phyloP scores from a whole-genome alignment of 768 basidiomycete genomes.

The Tephrocybe rancida region DNA sequence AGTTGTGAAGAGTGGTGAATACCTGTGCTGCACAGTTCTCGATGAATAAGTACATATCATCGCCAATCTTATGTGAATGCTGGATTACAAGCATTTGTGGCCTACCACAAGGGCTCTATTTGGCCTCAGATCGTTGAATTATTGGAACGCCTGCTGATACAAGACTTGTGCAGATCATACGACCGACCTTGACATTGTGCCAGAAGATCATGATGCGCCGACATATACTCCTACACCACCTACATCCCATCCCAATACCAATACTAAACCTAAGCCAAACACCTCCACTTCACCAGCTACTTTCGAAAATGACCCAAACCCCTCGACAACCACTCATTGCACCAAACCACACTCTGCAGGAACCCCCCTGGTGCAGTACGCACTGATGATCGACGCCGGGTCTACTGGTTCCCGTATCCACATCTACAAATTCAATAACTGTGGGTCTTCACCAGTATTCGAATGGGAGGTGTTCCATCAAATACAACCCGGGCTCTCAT shows the following conservation, averaged over 20 bases:
- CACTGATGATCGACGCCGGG: slow-evolving; percentile 97
- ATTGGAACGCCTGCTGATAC: neutral
- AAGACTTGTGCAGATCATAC: neutral
- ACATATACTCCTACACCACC: neutral
- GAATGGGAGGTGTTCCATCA: slow-evolving; percentile 94
- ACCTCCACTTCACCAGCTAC: slow-evolving; percentile 33
- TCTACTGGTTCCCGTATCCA: slow-evolving; percentile 98
- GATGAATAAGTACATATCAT: too few species aligned
- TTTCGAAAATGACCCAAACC: slow-evolving; percentile 76
- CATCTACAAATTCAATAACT: slow-evolving; percentile 98
- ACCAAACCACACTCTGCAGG: slow-evolving; percentile 48
- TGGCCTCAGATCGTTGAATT: too few species aligned
- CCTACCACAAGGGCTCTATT: too few species aligned
- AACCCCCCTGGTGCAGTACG: slow-evolving; percentile 80
- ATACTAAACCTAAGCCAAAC: neutral
- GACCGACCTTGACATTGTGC: neutral
- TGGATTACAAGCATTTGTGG: too few species aligned
- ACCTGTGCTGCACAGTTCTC: too few species aligned
- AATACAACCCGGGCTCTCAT: slow-evolving; percentile 79
- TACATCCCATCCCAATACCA: slow-evolving; percentile 2
- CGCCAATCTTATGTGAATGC: too few species aligned
- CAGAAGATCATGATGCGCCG: neutral
- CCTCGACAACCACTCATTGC: slow-evolving; percentile 73
- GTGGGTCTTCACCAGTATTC: slow-evolving; percentile 69
- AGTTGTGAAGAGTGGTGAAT: neutral